These are phyloP conservation scores for Berberis thunbergii DNA, from an alignment of 164 flowering plant genomes.

Conservation along the genomic window DNA sequence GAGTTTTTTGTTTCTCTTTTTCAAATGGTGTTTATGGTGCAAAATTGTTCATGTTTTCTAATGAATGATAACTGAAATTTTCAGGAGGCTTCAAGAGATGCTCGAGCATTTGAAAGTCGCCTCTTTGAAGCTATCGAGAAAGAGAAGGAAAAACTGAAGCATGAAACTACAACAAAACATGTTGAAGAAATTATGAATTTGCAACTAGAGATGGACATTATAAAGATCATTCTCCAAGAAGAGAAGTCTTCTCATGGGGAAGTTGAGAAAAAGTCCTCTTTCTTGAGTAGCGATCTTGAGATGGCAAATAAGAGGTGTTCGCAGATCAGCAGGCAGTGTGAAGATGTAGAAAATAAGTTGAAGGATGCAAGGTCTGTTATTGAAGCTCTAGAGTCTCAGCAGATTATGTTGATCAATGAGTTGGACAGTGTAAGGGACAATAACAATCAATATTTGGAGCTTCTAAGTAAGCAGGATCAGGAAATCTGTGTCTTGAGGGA, in stretches of 20 bases:
- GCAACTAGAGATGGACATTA: constrained; percentile 74
- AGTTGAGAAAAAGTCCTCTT: constrained; percentile 34
- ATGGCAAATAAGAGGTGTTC: constrained; percentile 28
- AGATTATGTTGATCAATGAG: constrained; percentile 61
- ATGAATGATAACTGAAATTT: constrained; percentile 9
- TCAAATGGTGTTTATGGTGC: neutral
- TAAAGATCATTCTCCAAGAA: constrained; percentile 72
- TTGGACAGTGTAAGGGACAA: constrained; percentile 47
- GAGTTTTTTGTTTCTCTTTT: neutral
- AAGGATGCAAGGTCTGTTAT: constrained; percentile 51
- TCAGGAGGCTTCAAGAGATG: constrained; percentile 31
- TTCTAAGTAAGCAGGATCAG: constrained; percentile 38
- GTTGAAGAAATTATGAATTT: constrained; percentile 59
- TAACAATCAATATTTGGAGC: constrained; percentile 29
- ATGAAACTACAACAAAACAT: constrained; percentile 20
- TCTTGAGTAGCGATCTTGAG: constrained; percentile 42
- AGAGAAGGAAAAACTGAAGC: constrained; percentile 16
- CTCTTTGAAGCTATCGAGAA: constrained; percentile 16
- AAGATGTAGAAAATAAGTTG: constrained; percentile 34
- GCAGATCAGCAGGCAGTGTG: constrained; percentile 29
- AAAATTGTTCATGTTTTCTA: constrained; percentile 4
- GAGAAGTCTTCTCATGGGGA: constrained; percentile 45
- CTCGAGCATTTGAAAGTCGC: constrained; percentile 15
- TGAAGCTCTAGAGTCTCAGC: constrained; percentile 89
- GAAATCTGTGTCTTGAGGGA: constrained; percentile 44